Evolutionary conservation across 2,329 filamentous ascomycete genomes (phyloP).

Genomic region (Gnomoniopsis sp.): DNA sequence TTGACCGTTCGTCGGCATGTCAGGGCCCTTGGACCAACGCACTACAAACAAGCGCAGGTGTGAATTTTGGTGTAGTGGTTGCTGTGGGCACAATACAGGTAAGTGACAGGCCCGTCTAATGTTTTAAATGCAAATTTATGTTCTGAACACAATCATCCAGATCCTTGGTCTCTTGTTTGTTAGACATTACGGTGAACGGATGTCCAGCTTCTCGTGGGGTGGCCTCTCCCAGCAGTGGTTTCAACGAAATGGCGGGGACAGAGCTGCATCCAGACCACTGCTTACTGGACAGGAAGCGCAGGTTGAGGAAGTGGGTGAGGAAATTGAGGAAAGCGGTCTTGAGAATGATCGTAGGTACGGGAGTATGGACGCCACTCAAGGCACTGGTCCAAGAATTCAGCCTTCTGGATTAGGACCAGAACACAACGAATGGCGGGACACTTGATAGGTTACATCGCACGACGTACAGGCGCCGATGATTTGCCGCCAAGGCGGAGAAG

Average conservation of each 20-base stretch:
- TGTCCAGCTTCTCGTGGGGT: neutral
- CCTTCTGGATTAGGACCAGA: conserved; percentile 9
- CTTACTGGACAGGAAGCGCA: conserved; percentile 3
- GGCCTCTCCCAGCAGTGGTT: neutral
- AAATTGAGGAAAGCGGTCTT: neutral
- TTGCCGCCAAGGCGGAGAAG: no score
- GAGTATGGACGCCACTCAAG: neutral
- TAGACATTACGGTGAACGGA: neutral
- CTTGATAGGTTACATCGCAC: neutral
- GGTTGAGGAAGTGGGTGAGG: conserved; percentile 13
- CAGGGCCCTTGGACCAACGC: conserved; percentile 52
- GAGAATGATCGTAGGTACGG: conserved; percentile 8
- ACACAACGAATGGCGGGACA: conserved; percentile 10
- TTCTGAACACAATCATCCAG: no score
- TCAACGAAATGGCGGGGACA: neutral
- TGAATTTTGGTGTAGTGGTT: conserved; percentile 53
- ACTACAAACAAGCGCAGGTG: conserved; percentile 49
- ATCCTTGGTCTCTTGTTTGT: neutral
- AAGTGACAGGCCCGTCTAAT: neutral
- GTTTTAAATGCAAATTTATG: neutral
- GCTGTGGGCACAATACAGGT: conserved; percentile 56
- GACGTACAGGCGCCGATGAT: no score
- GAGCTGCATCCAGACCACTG: conserved; percentile 6
- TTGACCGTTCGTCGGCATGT: conserved; percentile 46
- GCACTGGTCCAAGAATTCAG: conserved; percentile 1